Conservation (phyloP, 371 early-diverging fungal species). For the Actinomucor elegans region DNA sequence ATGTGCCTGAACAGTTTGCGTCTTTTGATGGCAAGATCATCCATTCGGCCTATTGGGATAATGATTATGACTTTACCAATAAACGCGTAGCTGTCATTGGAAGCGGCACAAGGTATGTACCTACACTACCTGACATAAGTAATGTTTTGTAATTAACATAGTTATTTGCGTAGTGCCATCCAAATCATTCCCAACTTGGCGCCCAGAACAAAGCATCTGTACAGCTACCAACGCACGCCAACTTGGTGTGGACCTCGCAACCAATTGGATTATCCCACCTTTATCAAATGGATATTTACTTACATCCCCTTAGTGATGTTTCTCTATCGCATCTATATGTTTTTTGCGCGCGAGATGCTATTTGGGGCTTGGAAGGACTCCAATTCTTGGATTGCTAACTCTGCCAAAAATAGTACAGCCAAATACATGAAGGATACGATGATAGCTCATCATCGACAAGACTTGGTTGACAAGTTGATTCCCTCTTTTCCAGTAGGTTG, state of each 20-base stretch:
- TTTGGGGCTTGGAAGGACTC: background rate
- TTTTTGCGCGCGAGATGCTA: background rate
- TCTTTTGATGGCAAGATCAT: conserved; percentile 30
- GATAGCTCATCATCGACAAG: conserved; percentile 18
- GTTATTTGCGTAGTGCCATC: conserved; percentile 27
- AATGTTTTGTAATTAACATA: background rate
- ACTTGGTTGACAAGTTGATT: conserved; percentile 39
- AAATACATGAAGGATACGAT: conserved; percentile 14
- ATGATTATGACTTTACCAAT: conserved; percentile 40
- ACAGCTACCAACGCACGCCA: conserved; percentile 53
- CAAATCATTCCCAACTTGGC: conserved; percentile 50
- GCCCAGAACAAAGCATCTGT: conserved; percentile 33
- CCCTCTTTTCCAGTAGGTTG: conserved; percentile 56
- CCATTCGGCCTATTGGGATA: conserved; percentile 51
- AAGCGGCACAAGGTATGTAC: conserved; percentile 55
- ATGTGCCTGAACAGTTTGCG: conserved; percentile 10
- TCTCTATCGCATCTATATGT: conserved; percentile 19
- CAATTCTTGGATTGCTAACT: background rate
- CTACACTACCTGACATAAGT: no score
- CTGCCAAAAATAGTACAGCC: background rate
- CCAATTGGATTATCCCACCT: conserved; percentile 20
- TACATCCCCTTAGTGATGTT: conserved; percentile 41
- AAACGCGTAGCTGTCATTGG: conserved; percentile 57
- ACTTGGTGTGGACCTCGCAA: conserved; percentile 35
- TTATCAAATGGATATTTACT: conserved; percentile 35